These are phyloP conservation scores for Pythium folliculosum DNA, from an alignment of 352 stramenopile species.

Conservation along the genomic window DNA sequence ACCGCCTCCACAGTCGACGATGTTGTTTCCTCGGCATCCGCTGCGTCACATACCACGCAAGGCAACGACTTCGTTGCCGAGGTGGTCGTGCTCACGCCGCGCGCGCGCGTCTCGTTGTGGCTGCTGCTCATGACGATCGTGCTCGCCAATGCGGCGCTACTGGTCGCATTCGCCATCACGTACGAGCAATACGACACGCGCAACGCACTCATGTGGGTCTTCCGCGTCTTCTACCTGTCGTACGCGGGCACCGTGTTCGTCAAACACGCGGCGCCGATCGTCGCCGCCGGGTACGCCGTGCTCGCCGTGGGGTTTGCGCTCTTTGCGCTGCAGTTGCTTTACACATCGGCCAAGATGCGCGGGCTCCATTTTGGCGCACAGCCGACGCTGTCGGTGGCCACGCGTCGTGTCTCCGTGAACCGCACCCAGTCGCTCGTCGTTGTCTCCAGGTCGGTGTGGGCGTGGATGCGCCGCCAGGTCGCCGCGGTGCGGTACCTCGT, in stretches of 20 bases:
- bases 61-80: neutral
- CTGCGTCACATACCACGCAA: neutral
- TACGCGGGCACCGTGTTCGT: constrained; percentile 5
- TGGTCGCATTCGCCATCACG: too few relatives aligned
- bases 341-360: too few relatives aligned
- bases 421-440: too few relatives aligned
- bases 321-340: neutral
- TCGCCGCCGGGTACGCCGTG: neutral
- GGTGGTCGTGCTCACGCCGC: neutral
- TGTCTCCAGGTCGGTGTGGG: too few relatives aligned
- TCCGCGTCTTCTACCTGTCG: constrained; percentile 5
- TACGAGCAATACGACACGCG: constrained; percentile 9
- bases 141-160: too few relatives aligned
- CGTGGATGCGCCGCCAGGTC: too few relatives aligned
- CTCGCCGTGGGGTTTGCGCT: neutral
- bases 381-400: neutral
- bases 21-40: too few relatives aligned
- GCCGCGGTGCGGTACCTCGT: neutral
- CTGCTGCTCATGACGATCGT: neutral
- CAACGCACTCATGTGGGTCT: constrained; percentile 11
- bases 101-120: neutral
- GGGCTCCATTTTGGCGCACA: too few relatives aligned
- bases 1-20: too few relatives aligned
- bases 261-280: neutral
- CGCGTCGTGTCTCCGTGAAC: too few relatives aligned